These are phyloP conservation scores for Microcyclosporella mali DNA, from an alignment of 2,329 filamentous ascomycete genomes.

Conservation along the genomic window DNA sequence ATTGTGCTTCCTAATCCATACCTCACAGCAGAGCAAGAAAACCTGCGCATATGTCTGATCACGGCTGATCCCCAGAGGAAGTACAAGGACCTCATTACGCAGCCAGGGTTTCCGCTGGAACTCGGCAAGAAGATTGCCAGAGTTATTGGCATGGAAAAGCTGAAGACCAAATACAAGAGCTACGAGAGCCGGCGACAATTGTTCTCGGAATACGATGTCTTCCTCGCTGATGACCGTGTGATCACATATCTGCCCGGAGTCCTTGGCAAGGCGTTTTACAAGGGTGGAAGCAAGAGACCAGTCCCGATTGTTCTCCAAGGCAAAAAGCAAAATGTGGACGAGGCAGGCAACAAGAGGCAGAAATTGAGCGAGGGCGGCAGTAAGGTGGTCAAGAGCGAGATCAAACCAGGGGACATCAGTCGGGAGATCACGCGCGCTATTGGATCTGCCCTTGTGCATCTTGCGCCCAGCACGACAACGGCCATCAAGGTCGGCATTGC, in stretches of 20 bases:
- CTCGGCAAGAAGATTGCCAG: conserved; percentile 45
- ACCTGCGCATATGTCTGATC: conserved; percentile 74
- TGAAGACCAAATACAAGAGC: conserved; percentile 82
- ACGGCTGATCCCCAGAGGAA: conserved; percentile 74
- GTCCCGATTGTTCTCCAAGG: conserved; percentile 71
- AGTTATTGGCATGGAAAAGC: conserved; percentile 74
- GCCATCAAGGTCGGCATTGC: conserved; percentile 73
- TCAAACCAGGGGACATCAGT: conserved; percentile 60
- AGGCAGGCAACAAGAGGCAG: conserved; percentile 48
- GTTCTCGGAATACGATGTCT: conserved; percentile 79
- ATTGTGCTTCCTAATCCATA: conserved; percentile 52
- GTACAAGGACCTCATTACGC: conserved; percentile 82
- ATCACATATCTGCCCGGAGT: conserved; percentile 63
- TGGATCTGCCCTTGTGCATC: conserved; percentile 68
- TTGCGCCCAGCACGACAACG: conserved; percentile 72
- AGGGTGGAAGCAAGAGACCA: conserved; percentile 73
- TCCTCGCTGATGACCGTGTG: conserved; percentile 87
- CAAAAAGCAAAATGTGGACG: conserved; percentile 40
- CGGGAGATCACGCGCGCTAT: conserved; percentile 76
- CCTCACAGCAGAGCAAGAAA: conserved; percentile 48
- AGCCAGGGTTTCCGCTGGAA: conserved; percentile 52
- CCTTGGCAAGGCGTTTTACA: conserved; percentile 91
- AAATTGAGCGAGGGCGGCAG: conserved; percentile 36
- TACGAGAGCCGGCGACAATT: conserved; percentile 85
- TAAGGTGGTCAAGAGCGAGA: conserved; percentile 41